Base-by-base conservation (phyloP, 768 basidiomycete genomes). In the Tricholoma bakamatsutake region DNA sequence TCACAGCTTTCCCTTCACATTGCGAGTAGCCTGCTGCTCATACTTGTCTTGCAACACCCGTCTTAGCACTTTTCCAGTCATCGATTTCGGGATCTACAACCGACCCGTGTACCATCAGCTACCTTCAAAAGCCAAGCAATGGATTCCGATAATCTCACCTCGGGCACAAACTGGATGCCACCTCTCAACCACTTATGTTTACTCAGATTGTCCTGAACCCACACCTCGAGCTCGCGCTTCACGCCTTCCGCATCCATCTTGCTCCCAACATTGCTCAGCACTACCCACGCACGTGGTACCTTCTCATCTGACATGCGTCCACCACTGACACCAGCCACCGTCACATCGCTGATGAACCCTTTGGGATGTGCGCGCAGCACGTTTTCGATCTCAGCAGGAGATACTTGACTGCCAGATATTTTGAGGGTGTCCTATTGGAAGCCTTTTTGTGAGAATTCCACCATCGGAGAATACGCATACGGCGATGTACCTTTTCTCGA, bases 121-220 rank as follows among this genome's bases (percentile, higher is more conserved):
- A 1, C 42, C 10, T 17, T 54, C 18, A 52, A 10, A 57, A 52
- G 17, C 27, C 28, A 17, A 43, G 57, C 56, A 51, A 50, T 7
- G 24, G 24, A 53, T 39, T 6, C 24, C 27, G 50, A 21, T 30
- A 2, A 11, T 69, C 80, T 12, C 34, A 86, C 89, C 76, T 84
- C 73, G 50, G 78, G 70, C 5, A 90, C 78, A 18, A 87, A 65
- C 58, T 83, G 80, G 15, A 89, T 77, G 0, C 90, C 90, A 4
- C 90, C 90, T 8, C 86, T 72, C 51, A 90, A 61, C 82, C 87
- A 87, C 66, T 92, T 91, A 62, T 85, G 87, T 65, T 78, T 83
- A 71, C 87, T 88, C 54, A 91, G 67, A 57, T 80, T 77, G 67
- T 79, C 73, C 57, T 78, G 73, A 35, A 80, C 73, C 88, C 88